Percentiles rank a stretch among this genome's conserved stretches.
Evolutionary conservation across 805 yeast genomes (phyloP).

Genomic region (Cyberlindnera misumaiensis): DNA sequence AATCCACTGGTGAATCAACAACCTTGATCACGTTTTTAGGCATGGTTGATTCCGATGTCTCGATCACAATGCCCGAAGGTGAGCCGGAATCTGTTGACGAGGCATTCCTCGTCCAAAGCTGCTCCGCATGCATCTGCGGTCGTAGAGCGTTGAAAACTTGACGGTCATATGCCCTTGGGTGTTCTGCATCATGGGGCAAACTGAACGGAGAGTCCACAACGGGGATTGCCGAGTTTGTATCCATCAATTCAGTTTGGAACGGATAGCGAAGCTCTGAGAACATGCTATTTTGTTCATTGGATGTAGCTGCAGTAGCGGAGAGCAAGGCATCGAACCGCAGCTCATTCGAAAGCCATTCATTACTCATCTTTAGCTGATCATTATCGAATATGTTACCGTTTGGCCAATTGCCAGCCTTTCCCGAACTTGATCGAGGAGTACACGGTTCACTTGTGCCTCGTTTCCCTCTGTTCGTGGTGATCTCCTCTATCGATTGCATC

Average conservation of each 20-base stretch:
- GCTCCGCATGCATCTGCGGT: constrained; percentile 11
- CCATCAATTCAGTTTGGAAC: constrained; percentile 3
- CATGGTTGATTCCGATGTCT: constrained; percentile 35
- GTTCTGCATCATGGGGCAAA: too few species aligned
- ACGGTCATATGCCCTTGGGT: constrained; percentile 16
- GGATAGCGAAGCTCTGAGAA: constrained; percentile 46
- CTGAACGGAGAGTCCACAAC: too few species aligned
- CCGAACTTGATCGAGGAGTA: background rate
- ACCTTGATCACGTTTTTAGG: constrained; percentile 40
- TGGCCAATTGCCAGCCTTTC: background rate
- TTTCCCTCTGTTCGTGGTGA: background rate
- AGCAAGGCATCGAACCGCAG: constrained; percentile 64
- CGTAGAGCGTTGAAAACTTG: constrained; percentile 23
- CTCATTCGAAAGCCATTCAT: constrained; percentile 65
- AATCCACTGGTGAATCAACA: constrained; percentile 25
- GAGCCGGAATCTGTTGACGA: background rate
- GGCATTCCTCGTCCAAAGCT: background rate
- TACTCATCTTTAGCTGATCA: constrained; percentile 7
- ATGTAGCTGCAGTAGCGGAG: constrained; percentile 60
- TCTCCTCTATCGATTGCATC: background rate
- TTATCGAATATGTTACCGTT: constrained; percentile 15
- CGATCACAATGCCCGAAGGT: constrained; percentile 10
- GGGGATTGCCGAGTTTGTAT: background rate
- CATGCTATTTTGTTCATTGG: constrained; percentile 46
- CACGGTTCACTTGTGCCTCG: constrained; percentile 1